Conservation (phyloP, 345 rosid genomes). For the Acer campestre region DNA sequence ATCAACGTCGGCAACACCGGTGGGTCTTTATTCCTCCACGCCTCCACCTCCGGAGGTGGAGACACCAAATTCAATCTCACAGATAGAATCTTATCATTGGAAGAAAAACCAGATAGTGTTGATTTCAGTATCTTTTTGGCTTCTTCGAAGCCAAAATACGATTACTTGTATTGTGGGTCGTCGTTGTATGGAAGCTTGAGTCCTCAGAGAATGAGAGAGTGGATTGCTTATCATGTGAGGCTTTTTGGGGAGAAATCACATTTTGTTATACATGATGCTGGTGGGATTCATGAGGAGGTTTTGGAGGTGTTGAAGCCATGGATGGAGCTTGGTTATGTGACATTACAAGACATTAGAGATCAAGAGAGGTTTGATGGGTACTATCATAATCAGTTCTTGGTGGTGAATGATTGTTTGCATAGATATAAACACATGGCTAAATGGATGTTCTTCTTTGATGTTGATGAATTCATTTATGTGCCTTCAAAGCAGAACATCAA, state of each 20-base stretch:
- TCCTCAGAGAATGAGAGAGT: slow-evolving; percentile 82
- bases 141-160: slow-evolving; percentile 56
- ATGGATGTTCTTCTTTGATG: slow-evolving; percentile 96
- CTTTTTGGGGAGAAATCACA: slow-evolving; percentile 75
- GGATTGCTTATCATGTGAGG: slow-evolving; percentile 84
- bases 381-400: slow-evolving; percentile 92
- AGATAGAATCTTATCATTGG: slow-evolving; percentile 55
- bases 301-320: slow-evolving; percentile 79
- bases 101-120: slow-evolving; percentile 49
- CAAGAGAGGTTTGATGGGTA: slow-evolving; percentile 96
- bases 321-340: slow-evolving; percentile 87
- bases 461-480: slow-evolving; percentile 75
- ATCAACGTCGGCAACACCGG: slow-evolving; percentile 70
- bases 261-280: slow-evolving; percentile 87
- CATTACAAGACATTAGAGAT: slow-evolving; percentile 72
- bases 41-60: slow-evolving; percentile 73
- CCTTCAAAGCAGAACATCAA: slow-evolving; percentile 53
- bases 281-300: slow-evolving; percentile 77
- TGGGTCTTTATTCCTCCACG: slow-evolving; percentile 64
- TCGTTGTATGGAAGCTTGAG: slow-evolving; percentile 74
- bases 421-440: slow-evolving; percentile 68
- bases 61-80: slow-evolving; percentile 57
- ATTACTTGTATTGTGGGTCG: slow-evolving; percentile 87
- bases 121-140: slow-evolving; percentile 37
- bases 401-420: slow-evolving; percentile 89